A percentile compares a stretch with the other conserved stretches of the same genome.
These are phyloP conservation scores for Akanthomyces dipterigenus DNA, from an alignment of 2,329 filamentous ascomycete genomes.

Conservation along the genomic window DNA sequence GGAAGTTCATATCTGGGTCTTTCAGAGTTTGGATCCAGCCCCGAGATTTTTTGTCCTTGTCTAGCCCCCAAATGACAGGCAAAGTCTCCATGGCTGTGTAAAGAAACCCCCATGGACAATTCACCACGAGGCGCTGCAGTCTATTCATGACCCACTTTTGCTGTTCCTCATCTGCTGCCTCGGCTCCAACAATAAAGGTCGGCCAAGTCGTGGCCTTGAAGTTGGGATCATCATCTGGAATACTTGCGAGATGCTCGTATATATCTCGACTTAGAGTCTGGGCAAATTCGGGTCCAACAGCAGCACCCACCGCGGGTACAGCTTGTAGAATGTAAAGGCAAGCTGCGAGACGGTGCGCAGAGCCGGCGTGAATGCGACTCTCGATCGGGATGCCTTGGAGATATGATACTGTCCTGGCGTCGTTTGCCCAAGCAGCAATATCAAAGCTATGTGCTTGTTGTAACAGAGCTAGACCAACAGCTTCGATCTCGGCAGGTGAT, in stretches of 20 bases:
- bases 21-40: conserved; percentile 41
- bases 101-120: conserved; percentile 43
- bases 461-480: conserved; percentile 28
- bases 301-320: conserved; percentile 23
- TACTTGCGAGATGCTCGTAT: conserved; percentile 38
- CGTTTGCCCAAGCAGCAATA: conserved; percentile 33
- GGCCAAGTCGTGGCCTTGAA: conserved; percentile 53
- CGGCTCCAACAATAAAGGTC: conserved; percentile 49
- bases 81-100: conserved; percentile 40
- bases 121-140: conserved; percentile 31
- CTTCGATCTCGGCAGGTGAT: conserved; percentile 23
- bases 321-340: conserved; percentile 41
- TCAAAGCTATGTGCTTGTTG: conserved; percentile 33
- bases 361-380: conserved; percentile 34
- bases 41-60: conserved; percentile 22
- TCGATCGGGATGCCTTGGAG: conserved; percentile 28
- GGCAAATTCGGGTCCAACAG: conserved; percentile 22
- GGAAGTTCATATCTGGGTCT: conserved; percentile 33
- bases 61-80: conserved; percentile 35
- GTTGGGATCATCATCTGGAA: conserved; percentile 42
- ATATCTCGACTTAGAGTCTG: conserved; percentile 37
- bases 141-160: conserved; percentile 44
- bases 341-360: conserved; percentile 36
- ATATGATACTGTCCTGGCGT: conserved; percentile 27
- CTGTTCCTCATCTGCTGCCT: conserved; percentile 34